Conservation (phyloP, 805 yeast genomes). For the Suhomyces canberraensis region DNA sequence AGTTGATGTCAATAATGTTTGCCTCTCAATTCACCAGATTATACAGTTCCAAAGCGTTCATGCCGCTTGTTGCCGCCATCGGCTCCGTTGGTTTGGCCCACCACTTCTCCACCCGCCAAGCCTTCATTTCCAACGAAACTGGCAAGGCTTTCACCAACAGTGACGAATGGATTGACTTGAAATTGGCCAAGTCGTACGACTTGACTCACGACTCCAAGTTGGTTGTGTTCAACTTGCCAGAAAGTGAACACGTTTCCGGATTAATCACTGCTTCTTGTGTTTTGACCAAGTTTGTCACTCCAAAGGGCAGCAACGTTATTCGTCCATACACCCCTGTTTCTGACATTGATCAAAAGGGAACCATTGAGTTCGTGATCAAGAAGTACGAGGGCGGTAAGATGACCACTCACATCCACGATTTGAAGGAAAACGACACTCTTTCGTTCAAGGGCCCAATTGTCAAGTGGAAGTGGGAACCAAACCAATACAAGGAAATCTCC, state of each 20-base stretch:
- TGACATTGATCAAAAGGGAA: slow-evolving; percentile 66
- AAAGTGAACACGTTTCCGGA: slow-evolving; percentile 68
- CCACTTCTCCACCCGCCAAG: slow-evolving; percentile 20
- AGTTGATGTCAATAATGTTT: slow-evolving; percentile 3
- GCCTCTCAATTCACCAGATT: slow-evolving; percentile 21
- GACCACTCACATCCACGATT: slow-evolving; percentile 65
- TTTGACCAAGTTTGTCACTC: slow-evolving; percentile 75
- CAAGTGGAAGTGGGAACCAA: slow-evolving; percentile 89
- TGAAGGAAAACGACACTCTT: slow-evolving; percentile 77
- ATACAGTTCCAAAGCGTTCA: slow-evolving; percentile 23
- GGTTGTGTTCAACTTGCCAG: slow-evolving; percentile 67
- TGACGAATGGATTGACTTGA: slow-evolving; percentile 70
- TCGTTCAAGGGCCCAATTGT: slow-evolving; percentile 91
- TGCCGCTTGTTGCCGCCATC: slow-evolving; percentile 30
- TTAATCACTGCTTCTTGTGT: slow-evolving; percentile 75
- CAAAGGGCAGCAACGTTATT: slow-evolving; percentile 81
- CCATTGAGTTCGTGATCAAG: slow-evolving; percentile 78
- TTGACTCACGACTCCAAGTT: slow-evolving; percentile 64
- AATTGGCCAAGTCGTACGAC: slow-evolving; percentile 42
- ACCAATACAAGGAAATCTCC: slow-evolving; percentile 74
- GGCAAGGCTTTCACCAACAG: slow-evolving; percentile 56
- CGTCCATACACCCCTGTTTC: slow-evolving; percentile 89
- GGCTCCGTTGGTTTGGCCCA: slow-evolving; percentile 34
- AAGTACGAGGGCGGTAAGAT: slow-evolving; percentile 82
- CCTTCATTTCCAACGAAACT: slow-evolving; percentile 32